Evolutionary conservation across 1,139 yeast genomes (phyloP), one percentile per base, ranked within the genome.

Genomic region (Lodderomyces jiufengensis): DNA sequence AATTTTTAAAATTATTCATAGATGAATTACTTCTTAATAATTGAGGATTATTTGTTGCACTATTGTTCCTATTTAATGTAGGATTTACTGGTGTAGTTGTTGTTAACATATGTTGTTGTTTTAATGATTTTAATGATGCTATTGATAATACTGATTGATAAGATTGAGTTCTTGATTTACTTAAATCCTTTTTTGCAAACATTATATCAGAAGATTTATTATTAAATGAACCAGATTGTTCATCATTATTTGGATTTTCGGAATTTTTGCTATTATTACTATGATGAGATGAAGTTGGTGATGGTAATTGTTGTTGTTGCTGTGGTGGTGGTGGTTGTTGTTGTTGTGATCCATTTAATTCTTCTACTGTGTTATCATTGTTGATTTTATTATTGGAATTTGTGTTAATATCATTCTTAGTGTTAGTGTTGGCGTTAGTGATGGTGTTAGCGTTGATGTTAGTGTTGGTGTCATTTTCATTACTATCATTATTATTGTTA

Each of bases 91-190:
- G 10, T 8, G 15, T 26, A 11, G 22, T 36, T 37, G 28, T 33
- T 23, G 26, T 29, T 33, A 25, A 31, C 31, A 11, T 55, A 16
- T 45, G 55, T 39, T 59, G 62, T 38, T 63, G 70, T 35, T 61
- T 63, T 38, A 69, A 51, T 21, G 78, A 72, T 49, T 73, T 70
- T 27, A 78, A 55, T 1, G 84, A 77, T 3, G 80, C 80, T 18
- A 79, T 71, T 24, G 82, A 76, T 38, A 79, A 60, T n/a, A 78
- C 83, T 33, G 80, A 73, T 50, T 78, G 84, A 32, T 76, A 75
- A n/a, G 79, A 73, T 48, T 76, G 82, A 1, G 81, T 70, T 38
- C 84, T 60, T 25, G 70, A 63, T 40, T 73, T 67, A 13, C 70
- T 69, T 13, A 75, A 65, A 29, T 73, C 70, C 44, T 74, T 71